phyloP scores from a whole-genome alignment of 352 stramenopile species.

The Pythium plurisporium region DNA sequence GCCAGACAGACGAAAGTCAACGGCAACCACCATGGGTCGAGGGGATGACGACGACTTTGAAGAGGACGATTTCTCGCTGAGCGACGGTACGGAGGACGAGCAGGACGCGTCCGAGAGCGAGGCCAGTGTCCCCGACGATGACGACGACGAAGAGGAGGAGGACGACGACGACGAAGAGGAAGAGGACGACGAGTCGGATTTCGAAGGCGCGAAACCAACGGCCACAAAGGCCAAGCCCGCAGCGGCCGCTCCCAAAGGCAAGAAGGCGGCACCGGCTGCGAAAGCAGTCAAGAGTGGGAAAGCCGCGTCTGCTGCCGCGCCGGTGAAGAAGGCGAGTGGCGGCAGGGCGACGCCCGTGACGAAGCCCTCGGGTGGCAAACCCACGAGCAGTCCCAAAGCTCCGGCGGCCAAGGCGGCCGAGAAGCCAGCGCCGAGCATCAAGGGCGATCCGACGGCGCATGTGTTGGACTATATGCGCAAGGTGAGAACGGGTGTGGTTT shows the following conservation, averaged over 20 bases:
- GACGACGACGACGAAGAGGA: constrained; percentile 31
- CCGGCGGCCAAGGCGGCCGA: background rate
- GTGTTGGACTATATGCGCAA: constrained; percentile 79
- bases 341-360: background rate
- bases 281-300: background rate
- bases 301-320: background rate
- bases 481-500: constrained; percentile 15
- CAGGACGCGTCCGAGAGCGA: constrained; percentile 32
- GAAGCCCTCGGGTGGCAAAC: too few relatives aligned
- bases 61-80: constrained; percentile 59
- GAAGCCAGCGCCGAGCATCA: constrained; percentile 28
- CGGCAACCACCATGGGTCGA: constrained; percentile 4
- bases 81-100: constrained; percentile 38
- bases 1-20: background rate
- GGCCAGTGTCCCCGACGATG: constrained; percentile 13
- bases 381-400: constrained; percentile 15
- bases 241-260: background rate
- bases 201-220: constrained; percentile 26
- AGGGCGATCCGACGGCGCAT: constrained; percentile 32
- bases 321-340: background rate
- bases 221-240: constrained; percentile 14
- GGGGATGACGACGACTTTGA: constrained; percentile 29
- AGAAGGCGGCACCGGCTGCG: background rate
- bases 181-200: constrained; percentile 31
- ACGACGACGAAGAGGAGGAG: constrained; percentile 24